phyloP scores from a whole-genome alignment of 345 rosid genomes.

The Aethionema arabicum region DNA sequence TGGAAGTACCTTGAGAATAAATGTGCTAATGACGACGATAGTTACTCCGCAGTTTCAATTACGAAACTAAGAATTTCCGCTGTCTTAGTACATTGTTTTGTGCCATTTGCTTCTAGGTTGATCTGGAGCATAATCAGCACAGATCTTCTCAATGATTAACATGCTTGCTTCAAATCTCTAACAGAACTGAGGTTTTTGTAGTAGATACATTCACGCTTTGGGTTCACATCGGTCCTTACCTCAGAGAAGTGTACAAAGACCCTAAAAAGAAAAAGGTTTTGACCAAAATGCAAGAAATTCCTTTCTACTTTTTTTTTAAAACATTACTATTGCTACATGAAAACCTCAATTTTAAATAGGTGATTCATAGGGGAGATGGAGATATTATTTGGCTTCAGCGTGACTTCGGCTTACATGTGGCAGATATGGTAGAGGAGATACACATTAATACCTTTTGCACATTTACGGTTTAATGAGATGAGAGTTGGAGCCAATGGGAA shows the following conservation, averaged over 20 bases:
- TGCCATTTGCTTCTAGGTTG: slow-evolving; percentile 56
- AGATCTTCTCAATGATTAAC: slow-evolving; percentile 93
- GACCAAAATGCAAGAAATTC: slow-evolving; percentile 2
- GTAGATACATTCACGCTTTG: slow-evolving; percentile 87
- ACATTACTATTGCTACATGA: slow-evolving; percentile 29
- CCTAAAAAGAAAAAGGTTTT: slow-evolving; percentile 86
- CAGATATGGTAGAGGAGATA: slow-evolving; percentile 97
- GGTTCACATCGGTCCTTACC: slow-evolving; percentile 74
- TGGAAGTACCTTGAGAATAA: slow-evolving; percentile 6
- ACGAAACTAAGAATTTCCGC: neutral
- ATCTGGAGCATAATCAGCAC: slow-evolving; percentile 95
- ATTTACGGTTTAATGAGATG: slow-evolving; percentile 73
- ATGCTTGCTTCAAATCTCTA: slow-evolving; percentile 96
- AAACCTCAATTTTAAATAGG: slow-evolving; percentile 50
- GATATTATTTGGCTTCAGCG: slow-evolving; percentile 96
- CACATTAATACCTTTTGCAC: slow-evolving; percentile 83
- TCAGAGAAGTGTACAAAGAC: slow-evolving; percentile 86
- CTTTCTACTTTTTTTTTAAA: slow-evolving; percentile 10
- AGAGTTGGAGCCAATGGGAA: slow-evolving; percentile 44
- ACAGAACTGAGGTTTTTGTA: slow-evolving; percentile 82
- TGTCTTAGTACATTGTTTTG: neutral
- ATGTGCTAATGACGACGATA: neutral
- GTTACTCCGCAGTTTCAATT: neutral
- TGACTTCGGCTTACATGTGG: slow-evolving; percentile 86
- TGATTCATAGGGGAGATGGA: slow-evolving; percentile 96